A percentile compares a stretch with the other conserved stretches of the same genome.
These are phyloP conservation scores for Coffea canephora DNA, from an alignment of 257 asterid species.

Conservation along the genomic window DNA sequence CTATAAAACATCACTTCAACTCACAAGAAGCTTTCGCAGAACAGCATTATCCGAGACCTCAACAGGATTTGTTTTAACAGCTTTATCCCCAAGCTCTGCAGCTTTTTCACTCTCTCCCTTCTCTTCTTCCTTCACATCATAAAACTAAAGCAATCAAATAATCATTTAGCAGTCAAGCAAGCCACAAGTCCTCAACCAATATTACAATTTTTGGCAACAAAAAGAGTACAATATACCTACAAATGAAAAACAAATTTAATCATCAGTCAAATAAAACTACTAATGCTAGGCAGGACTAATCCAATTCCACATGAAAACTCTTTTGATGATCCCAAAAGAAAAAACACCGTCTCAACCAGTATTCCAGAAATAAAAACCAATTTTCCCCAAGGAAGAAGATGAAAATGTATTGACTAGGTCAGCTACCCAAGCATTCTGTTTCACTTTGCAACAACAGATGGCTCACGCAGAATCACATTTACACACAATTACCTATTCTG, in stretches of 20 bases:
- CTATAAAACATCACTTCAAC: conserved; percentile 44
- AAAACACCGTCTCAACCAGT: neutral
- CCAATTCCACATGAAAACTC: neutral
- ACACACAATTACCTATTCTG: neutral
- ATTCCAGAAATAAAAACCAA: neutral
- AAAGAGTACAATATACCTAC: neutral
- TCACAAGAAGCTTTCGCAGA: conserved; percentile 95
- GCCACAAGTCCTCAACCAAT: conserved; percentile 11
- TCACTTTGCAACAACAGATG: neutral
- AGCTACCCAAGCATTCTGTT: neutral
- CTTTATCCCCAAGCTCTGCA: conserved; percentile 29
- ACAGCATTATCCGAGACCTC: conserved; percentile 52
- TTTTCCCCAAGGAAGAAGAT: neutral
- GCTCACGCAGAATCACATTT: neutral
- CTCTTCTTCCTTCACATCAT: conserved; percentile 43
- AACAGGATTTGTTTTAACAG: conserved; percentile 43
- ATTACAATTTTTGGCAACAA: neutral
- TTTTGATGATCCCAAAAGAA: neutral
- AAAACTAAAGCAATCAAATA: conserved; percentile 38
- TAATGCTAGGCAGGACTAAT: neutral
- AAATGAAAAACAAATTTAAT: neutral
- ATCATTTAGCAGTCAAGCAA: neutral
- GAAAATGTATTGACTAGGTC: neutral
- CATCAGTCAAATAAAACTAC: neutral
- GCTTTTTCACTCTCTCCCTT: conserved; percentile 33